Evolutionary conservation across 371 early-diverging fungal species (phyloP), one percentile per base, ranked within the genome.

Genomic region (Mortierella sp.): DNA sequence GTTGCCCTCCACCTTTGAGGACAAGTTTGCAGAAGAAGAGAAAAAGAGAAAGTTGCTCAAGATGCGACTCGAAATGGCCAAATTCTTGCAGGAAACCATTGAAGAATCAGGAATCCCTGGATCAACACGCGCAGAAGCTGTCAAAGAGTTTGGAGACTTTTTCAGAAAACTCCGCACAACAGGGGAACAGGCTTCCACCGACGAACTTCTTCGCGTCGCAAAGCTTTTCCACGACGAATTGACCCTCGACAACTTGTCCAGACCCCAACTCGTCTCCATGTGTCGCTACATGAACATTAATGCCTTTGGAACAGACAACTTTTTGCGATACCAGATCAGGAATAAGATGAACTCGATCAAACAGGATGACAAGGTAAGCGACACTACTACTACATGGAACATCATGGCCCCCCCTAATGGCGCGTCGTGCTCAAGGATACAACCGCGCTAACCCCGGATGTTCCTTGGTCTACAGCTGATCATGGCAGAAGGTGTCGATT

Each of bases 1-100:
- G 95, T 80, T 98, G 41, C 98, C 98, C 4, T 92, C 92, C 61
- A 97, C 98, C 4, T 98, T 94, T 80, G 96, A 95, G 79, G 90
- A 91, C 87, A 93, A 95, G 79, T 92, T 86, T 67, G 87, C 88
- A 63, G 92, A 94, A 85, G 96, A 97, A 73, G 95, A 96, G 80
- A 97, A 96, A 79, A 90, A 90, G 72, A 90, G 87, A 67, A 92
- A 93, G 85, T 80, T 93, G 53, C 81, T 95, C 54, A 91, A 94
- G 79, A 93, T 96, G 54, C 87, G 96, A 46, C 81, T 96, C n/a
- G 93, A 97, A 58, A 92, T 97, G 91, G 96, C 97, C 51, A 88
- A 90, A 65, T 96, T 96, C 79, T 81, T 98, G 67, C 95, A 95
- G 79, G 96, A 97, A 57, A 96, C 97, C n/a, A 91, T 98, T 39